phyloP scores from a whole-genome alignment of 2,329 filamentous ascomycete species.

The Xylaria hypoxylon region DNA sequence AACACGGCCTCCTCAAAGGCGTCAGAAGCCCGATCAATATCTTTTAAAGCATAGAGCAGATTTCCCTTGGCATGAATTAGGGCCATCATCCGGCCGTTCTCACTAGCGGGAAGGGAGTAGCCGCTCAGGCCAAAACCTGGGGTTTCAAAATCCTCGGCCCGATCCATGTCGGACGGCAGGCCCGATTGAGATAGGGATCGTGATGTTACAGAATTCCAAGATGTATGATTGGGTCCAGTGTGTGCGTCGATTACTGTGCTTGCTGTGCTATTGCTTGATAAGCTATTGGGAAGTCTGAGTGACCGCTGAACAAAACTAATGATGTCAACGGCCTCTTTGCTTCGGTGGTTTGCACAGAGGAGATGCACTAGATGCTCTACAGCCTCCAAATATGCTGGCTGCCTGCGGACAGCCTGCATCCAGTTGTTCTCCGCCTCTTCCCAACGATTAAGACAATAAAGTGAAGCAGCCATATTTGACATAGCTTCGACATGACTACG shows the following conservation, averaged over 20 bases:
- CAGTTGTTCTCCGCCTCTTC: constrained; percentile 88
- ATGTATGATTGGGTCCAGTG: constrained; percentile 23
- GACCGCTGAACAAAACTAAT: constrained; percentile 86
- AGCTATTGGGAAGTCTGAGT: constrained; percentile 65
- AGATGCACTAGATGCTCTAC: constrained; percentile 93
- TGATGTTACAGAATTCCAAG: constrained; percentile 26
- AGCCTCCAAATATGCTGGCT: constrained; percentile 92
- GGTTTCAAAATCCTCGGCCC: constrained; percentile 36
- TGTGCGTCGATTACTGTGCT: constrained; percentile 16
- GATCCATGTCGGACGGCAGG: constrained; percentile 27
- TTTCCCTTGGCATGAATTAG: constrained; percentile 98
- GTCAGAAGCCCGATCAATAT: constrained; percentile 81
- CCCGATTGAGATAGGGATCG: constrained; percentile 29
- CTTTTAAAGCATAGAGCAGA: constrained; percentile 90
- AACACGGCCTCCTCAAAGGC: constrained; percentile 96
- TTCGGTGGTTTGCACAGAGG: constrained; percentile 82
- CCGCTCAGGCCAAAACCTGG: constrained; percentile 79
- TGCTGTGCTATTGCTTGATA: constrained; percentile 18
- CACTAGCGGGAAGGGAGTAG: constrained; percentile 83
- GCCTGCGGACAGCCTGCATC: constrained; percentile 83
- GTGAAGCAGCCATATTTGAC: constrained; percentile 90
- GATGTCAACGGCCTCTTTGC: constrained; percentile 85
- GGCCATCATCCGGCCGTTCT: constrained; percentile 94
- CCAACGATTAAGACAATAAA: constrained; percentile 84
- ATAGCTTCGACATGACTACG: constrained; percentile 88